Conservation (phyloP, 2,329 filamentous ascomycete genomes). For the Exophiala mesophila region DNA sequence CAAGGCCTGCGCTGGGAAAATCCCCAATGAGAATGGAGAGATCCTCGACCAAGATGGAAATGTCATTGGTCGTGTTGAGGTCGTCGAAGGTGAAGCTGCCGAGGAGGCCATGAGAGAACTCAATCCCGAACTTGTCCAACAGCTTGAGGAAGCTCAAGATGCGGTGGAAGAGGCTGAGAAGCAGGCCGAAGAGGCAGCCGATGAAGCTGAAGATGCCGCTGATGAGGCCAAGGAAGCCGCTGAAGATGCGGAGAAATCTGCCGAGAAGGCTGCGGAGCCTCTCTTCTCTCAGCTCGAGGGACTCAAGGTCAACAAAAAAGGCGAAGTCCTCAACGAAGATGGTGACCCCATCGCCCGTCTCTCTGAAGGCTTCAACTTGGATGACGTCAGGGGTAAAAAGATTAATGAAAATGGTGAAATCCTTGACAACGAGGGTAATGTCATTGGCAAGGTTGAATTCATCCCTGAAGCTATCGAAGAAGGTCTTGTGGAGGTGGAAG, state of each 20-base stretch:
- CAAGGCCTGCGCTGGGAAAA: conserved; percentile 31
- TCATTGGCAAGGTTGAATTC: conserved; percentile 30
- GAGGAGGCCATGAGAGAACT: conserved; percentile 29
- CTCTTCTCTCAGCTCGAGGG: conserved; percentile 34
- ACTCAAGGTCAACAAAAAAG: conserved; percentile 57
- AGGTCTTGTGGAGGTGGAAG: conserved; percentile 28
- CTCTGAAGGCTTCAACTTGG: conserved; percentile 35
- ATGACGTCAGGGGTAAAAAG: conserved; percentile 31
- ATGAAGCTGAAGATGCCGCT: conserved; percentile 26
- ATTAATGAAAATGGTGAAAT: conserved; percentile 34
- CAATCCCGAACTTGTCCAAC: conserved; percentile 26
- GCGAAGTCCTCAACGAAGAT: conserved; percentile 35
- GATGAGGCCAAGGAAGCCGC: conserved; percentile 24
- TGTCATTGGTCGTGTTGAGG: conserved; percentile 30
- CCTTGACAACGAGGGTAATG: conserved; percentile 33
- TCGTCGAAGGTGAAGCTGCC: conserved; percentile 27
- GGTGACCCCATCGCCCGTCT: conserved; percentile 52
- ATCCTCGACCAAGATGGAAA: conserved; percentile 36
- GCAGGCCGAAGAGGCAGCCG: conserved; percentile 21
- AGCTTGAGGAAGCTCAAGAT: conserved; percentile 24
- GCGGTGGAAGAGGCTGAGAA: conserved; percentile 26
- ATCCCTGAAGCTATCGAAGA: conserved; percentile 28
- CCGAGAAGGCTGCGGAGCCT: conserved; percentile 22
- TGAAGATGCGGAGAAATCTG: conserved; percentile 14
- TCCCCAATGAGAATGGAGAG: conserved; percentile 33